phyloP scores from a whole-genome alignment of 257 asterid genomes.

The Solanum etuberosum region DNA sequence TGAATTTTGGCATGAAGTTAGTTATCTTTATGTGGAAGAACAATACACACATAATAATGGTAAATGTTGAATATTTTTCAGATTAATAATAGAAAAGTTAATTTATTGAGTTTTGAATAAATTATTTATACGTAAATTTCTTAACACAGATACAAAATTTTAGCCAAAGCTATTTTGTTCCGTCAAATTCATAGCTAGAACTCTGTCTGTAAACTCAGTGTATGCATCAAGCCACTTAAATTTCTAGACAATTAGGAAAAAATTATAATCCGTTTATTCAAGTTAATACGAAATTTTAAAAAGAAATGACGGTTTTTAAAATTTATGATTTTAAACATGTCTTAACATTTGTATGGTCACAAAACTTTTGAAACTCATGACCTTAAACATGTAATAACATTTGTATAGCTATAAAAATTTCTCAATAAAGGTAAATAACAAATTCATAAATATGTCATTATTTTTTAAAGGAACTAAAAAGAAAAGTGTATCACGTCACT shows the following conservation, averaged over 20 bases:
- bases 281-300: fast-evolving
- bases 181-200: background rate
- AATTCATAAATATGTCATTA: background rate
- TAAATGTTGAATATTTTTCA: background rate
- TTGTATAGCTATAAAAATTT: background rate
- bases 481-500: background rate
- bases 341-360: background rate
- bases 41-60: background rate
- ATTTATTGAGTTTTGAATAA: no score
- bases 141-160: background rate
- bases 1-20: background rate
- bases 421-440: background rate
- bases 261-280: background rate
- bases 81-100: no score
- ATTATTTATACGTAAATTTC: no score
- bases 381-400: background rate
- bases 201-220: background rate
- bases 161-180: background rate
- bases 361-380: background rate
- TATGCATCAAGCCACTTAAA: background rate
- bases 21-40: background rate
- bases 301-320: background rate
- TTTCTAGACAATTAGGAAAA: fast-evolving
- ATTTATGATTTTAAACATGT: background rate
- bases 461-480: background rate